phyloP scores from a whole-genome alignment of 1,284 basidiomycete species.

The Cronartium ribicola region DNA sequence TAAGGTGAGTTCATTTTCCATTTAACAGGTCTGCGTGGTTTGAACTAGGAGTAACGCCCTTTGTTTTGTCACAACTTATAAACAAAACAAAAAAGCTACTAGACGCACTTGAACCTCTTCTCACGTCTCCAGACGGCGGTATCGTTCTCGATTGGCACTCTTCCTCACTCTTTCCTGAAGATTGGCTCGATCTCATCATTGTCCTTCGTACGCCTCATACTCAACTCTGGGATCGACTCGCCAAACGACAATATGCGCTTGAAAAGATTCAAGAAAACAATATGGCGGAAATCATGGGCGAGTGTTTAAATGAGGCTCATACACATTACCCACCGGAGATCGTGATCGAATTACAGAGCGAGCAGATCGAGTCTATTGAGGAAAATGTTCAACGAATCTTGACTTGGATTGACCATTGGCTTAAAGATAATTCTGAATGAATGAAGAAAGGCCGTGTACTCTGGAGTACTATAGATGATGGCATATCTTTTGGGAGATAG shows the following conservation, averaged over 20 bases:
- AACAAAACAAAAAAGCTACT: constrained; percentile 59
- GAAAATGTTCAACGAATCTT: constrained; percentile 78
- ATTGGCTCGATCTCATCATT: constrained; percentile 95
- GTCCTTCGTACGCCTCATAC: constrained; percentile 86
- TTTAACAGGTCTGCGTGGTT: background rate
- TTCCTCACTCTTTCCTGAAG: constrained; percentile 87
- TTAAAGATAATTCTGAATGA: constrained; percentile 54
- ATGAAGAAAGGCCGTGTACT: too few species aligned
- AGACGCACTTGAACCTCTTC: constrained; percentile 63
- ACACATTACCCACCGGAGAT: constrained; percentile 78
- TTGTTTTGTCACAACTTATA: background rate
- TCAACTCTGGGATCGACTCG: constrained; percentile 85
- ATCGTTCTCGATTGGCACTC: constrained; percentile 97
- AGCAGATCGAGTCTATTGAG: constrained; percentile 74
- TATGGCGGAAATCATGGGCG: constrained; percentile 95
- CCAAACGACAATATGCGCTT: constrained; percentile 76
- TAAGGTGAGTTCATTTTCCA: constrained; percentile 58
- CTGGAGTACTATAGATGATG: too few species aligned
- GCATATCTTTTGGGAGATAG: too few species aligned
- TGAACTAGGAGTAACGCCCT: constrained; percentile 3
- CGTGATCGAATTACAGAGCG: constrained; percentile 77
- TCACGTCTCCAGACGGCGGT: constrained; percentile 60
- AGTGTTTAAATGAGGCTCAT: constrained; percentile 80
- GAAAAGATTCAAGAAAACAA: constrained; percentile 99
- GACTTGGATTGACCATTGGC: constrained; percentile 79